Evolutionary conservation across 768 basidiomycete genomes (phyloP), one percentile per base, ranked within the genome.

Genomic region (Gymnopilus junonius): DNA sequence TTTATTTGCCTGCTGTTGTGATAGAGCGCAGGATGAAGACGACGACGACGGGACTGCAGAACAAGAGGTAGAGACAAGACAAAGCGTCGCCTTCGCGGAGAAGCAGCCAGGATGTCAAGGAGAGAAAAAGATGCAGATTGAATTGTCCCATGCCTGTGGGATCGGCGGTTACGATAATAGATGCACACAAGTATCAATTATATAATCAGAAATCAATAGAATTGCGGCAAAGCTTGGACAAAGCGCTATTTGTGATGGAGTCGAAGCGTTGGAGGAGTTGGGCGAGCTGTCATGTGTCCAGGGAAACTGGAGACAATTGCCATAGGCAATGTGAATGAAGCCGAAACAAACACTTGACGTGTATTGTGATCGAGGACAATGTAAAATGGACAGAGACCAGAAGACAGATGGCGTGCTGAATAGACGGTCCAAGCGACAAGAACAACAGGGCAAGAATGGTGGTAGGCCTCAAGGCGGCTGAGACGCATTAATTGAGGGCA

Each of bases 121-220:
- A 55, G 21, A 39, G 54, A 21, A 40, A 27, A 4, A 31, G 25
- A 50, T 50, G 48, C 48, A 50, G 48, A 15, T 31, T 15, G 48
- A 4, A 50, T 50, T 46, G 31, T 58, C 46, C 46, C 35, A 59
- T 59, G 58, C 27, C 42, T 59, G 58, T 50, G 58, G 34, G 46
- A 59, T 50, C 48, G 58, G 46, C 42, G 46, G 58, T 48, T 59
- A 32, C 34, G 46, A 45, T 50, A 50, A n/a, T 35, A 14, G 3
- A 23, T 55, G 34, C 15, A n/a, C n/a, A n/a, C n/a, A n/a, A n/a
- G 39, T 17, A 29, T 39, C 15, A 42, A 55, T 55, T n/a, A n/a
- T n/a, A n/a, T n/a, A n/a, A n/a, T n/a, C n/a, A 55, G 37, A 55
- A 23, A 25, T 46, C 23, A 46, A 46, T 46, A 34, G 54, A 7